phyloP scores from a whole-genome alignment of 345 rosid genomes.

The Turritis glabra region DNA sequence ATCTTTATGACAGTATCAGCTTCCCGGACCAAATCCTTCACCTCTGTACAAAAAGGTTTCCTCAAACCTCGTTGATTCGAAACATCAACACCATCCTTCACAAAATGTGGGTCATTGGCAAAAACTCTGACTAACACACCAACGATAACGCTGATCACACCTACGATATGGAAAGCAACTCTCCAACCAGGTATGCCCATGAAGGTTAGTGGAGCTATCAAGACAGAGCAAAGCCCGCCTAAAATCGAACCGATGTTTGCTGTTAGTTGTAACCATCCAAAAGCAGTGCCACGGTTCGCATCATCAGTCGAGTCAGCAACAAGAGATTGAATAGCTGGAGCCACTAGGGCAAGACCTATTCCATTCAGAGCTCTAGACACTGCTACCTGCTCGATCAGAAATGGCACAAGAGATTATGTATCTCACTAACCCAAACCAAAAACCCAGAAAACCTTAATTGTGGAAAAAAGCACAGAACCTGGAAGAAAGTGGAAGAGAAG shows the following conservation, averaged over 20 bases:
- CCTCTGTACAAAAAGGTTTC: constrained; percentile 55
- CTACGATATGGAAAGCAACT: constrained; percentile 79
- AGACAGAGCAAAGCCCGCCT: constrained; percentile 71
- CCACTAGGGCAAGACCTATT: constrained; percentile 80
- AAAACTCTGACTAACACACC: constrained; percentile 65
- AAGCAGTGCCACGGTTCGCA: constrained; percentile 75
- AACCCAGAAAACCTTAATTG: not conserved
- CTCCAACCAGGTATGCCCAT: constrained; percentile 92
- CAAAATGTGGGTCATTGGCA: constrained; percentile 72
- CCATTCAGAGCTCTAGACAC: constrained; percentile 86
- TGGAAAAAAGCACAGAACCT: constrained; percentile 44
- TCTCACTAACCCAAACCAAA: not conserved
- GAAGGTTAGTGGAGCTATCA: constrained; percentile 67
- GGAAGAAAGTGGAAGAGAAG: constrained; percentile 57
- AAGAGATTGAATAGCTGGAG: constrained; percentile 86
- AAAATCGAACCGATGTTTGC: constrained; percentile 73
- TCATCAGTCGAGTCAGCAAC: constrained; percentile 87
- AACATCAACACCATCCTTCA: constrained; percentile 36
- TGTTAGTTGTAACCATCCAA: constrained; percentile 88
- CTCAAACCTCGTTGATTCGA: constrained; percentile 41
- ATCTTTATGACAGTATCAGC: constrained; percentile 59
- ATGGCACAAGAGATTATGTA: not conserved
- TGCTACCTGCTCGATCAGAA: constrained; percentile 56
- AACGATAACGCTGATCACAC: constrained; percentile 65
- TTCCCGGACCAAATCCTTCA: constrained; percentile 59